Conservation (phyloP, 176 grass and related monocot species). For the Zea mays region DNA sequence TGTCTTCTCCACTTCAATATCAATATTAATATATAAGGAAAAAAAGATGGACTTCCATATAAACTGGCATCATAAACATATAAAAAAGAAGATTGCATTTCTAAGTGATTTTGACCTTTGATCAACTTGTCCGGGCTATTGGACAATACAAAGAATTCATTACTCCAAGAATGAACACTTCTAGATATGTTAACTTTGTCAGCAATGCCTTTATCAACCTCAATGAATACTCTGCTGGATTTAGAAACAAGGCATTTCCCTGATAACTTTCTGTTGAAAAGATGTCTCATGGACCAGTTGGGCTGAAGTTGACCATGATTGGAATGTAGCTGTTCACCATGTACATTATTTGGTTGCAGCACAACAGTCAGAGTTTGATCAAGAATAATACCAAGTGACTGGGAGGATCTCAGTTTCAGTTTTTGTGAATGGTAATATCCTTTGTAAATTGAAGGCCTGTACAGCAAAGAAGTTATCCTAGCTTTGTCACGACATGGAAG, state of each 20-base stretch:
- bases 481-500: constrained; percentile 95
- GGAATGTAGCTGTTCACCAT: constrained; percentile 36
- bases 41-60: no score
- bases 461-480: constrained; percentile 75
- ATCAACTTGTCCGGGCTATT: constrained; percentile 57
- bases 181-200: constrained; percentile 43
- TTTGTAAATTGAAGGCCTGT: constrained; percentile 95
- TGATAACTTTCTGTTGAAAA: constrained; percentile 74
- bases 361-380: constrained; percentile 86
- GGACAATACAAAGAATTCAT: constrained; percentile 59
- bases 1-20: no score
- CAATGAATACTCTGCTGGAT: constrained; percentile 77
- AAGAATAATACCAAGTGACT: constrained; percentile 66
- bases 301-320: constrained; percentile 54
- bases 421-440: constrained; percentile 95
- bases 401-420: constrained; percentile 60
- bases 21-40: no score
- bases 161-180: constrained; percentile 48
- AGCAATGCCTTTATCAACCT: constrained; percentile 65
- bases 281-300: constrained; percentile 79
- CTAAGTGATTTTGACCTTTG: constrained; percentile 48
- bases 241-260: constrained; percentile 74
- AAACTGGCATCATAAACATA: constrained; percentile 72
- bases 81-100: constrained; percentile 47
- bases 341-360: constrained; percentile 50